Percentiles rank a stretch among this genome's conserved stretches.
These are phyloP conservation scores for Pseudomicrostroma phylloplanum DNA, from an alignment of 1,284 basidiomycete genomes.

Conservation along the genomic window DNA sequence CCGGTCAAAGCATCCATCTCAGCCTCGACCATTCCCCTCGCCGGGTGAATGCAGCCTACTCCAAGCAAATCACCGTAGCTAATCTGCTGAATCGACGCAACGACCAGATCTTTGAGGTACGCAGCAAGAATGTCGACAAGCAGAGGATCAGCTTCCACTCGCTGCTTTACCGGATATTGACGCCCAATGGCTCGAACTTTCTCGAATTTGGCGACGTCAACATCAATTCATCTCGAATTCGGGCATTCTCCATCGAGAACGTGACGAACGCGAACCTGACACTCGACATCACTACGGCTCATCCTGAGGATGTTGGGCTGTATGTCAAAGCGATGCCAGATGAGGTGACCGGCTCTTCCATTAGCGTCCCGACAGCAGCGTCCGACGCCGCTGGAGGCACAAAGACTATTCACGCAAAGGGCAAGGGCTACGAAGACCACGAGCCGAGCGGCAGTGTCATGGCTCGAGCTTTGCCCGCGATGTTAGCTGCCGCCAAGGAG, in stretches of 20 bases:
- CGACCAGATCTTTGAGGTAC: conserved; percentile 54
- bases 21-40: conserved; percentile 56
- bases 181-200: conserved; percentile 55
- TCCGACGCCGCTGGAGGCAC: background rate
- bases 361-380: background rate
- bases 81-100: conserved; percentile 49
- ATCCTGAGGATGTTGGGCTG: conserved; percentile 55
- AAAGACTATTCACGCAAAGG: background rate
- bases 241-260: conserved; percentile 55
- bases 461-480: background rate
- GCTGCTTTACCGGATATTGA: conserved; percentile 56
- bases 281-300: conserved; percentile 54
- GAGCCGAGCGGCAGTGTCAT: background rate
- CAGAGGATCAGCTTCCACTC: conserved; percentile 56
- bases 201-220: conserved; percentile 56
- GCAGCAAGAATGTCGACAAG: conserved; percentile 55
- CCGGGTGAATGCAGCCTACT: conserved; percentile 55
- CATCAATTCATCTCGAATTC: conserved; percentile 54
- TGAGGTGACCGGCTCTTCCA: background rate
- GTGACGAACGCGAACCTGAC: conserved; percentile 50
- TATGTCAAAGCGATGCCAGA: conserved; percentile 46
- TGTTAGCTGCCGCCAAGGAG: too few species aligned
- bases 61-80: conserved; percentile 55
- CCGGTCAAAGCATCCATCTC: conserved; percentile 54
- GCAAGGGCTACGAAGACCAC: conserved; percentile 1